These are phyloP conservation scores for Aspergillus avenaceus DNA, from an alignment of 495 filamentous ascomycete genomes.

Conservation along the genomic window DNA sequence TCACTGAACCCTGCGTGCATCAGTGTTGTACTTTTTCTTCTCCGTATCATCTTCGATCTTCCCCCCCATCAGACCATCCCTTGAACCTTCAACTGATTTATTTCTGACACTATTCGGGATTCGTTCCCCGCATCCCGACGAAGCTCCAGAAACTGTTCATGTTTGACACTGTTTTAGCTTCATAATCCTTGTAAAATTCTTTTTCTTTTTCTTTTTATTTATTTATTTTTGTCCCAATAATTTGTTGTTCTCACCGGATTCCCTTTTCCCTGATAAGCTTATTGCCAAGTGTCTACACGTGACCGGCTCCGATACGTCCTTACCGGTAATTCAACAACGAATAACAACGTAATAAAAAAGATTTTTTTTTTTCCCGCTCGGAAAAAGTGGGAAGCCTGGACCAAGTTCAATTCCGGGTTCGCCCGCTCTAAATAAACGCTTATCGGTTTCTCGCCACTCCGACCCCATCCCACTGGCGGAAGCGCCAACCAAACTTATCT, in stretches of 20 bases:
- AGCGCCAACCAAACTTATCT: background rate
- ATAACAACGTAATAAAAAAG: background rate
- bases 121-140: constrained; percentile 3
- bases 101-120: constrained; percentile 1
- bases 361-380: background rate
- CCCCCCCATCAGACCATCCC: background rate
- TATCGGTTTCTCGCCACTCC: constrained; percentile 1
- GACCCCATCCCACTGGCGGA: background rate
- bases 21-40: background rate
- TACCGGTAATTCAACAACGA: too few relatives aligned
- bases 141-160: too few relatives aligned
- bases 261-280: too few relatives aligned
- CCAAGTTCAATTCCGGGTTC: background rate
- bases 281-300: too few relatives aligned
- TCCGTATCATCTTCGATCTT: background rate
- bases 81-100: background rate
- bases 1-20: background rate
- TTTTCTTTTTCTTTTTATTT: background rate
- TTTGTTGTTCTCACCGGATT: too few relatives aligned
- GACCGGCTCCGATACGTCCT: too few relatives aligned
- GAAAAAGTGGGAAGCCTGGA: background rate
- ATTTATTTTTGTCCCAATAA: too few relatives aligned
- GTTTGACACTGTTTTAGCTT: too few relatives aligned
- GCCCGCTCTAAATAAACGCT: background rate
- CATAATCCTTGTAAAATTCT: background rate